Evolutionary conservation across 2,329 filamentous ascomycete genomes (phyloP).

Genomic region (Aspergillus sp.): DNA sequence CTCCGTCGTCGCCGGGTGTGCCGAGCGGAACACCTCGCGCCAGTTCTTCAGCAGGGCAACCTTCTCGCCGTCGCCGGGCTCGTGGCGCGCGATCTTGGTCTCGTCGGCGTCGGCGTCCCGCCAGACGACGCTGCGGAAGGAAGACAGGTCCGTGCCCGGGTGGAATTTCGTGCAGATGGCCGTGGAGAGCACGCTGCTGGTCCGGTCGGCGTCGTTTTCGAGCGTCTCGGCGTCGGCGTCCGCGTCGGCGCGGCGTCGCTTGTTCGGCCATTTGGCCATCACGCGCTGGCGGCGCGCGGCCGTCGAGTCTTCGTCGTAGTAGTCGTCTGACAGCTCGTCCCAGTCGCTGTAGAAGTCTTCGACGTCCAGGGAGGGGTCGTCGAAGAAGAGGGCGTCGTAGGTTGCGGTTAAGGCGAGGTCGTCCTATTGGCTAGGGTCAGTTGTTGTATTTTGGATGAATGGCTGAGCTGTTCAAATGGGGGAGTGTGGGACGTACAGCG

Average conservation of each 20-base stretch:
- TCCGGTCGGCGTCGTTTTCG: conserved; percentile 10
- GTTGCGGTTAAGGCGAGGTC: conserved; percentile 43
- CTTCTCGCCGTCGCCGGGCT: conserved; percentile 40
- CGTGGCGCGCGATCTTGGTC: conserved; percentile 29
- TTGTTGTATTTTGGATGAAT: background rate
- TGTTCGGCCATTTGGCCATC: conserved; percentile 11
- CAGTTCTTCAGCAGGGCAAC: conserved; percentile 48
- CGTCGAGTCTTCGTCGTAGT: conserved; percentile 44
- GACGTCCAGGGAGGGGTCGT: conserved; percentile 39
- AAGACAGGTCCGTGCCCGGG: conserved; percentile 20
- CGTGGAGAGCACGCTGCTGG: conserved; percentile 10
- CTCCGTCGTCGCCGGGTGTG: conserved; percentile 31
- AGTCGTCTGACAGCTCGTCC: conserved; percentile 47
- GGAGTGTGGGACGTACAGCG: conserved; percentile 31
- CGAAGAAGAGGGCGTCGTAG: conserved; percentile 39
- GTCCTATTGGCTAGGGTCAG: conserved; percentile 27
- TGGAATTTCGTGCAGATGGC: background rate
- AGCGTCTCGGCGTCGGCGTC: conserved; percentile 4
- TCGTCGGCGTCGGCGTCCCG: conserved; percentile 27
- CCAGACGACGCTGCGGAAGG: conserved; percentile 44
- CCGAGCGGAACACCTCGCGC: conserved; percentile 43
- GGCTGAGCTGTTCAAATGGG: too few species aligned
- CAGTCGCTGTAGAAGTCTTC: conserved; percentile 45
- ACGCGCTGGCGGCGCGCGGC: conserved; percentile 23
- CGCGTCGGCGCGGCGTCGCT: background rate